Conservation (phyloP, 2,329 filamentous ascomycete species). For the Colletotrichum liaoningense region DNA sequence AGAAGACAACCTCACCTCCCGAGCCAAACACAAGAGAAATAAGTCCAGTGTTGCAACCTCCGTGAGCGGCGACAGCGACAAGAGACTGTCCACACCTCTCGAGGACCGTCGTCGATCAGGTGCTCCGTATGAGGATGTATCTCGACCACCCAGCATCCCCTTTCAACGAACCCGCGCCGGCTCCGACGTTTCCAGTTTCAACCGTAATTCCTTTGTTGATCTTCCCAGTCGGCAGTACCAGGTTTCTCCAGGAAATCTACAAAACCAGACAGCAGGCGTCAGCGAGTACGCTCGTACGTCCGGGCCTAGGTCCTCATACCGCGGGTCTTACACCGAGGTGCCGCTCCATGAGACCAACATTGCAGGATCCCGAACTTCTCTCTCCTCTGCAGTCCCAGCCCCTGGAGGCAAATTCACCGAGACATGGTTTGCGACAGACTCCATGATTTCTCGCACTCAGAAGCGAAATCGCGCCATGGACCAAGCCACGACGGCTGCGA, state of each 20-base stretch:
- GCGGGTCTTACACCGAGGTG: constrained; percentile 62
- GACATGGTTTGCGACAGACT: constrained; percentile 66
- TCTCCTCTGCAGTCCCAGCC: constrained; percentile 29
- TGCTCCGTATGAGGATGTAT: constrained; percentile 56
- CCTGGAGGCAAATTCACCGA: constrained; percentile 60
- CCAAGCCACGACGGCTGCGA: constrained; percentile 43
- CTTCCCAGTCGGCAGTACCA: constrained; percentile 69
- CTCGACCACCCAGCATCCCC: constrained; percentile 70
- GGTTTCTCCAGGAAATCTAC: constrained; percentile 54
- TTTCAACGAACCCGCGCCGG: constrained; percentile 82
- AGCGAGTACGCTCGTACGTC: constrained; percentile 61
- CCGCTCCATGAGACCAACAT: constrained; percentile 53
- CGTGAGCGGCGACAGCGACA: constrained; percentile 62
- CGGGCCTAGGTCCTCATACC: constrained; percentile 47
- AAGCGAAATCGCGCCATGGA: constrained; percentile 59
- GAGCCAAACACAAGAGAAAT: constrained; percentile 80
- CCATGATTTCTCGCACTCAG: constrained; percentile 64
- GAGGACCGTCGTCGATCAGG: constrained; percentile 57
- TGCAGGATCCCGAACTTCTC: constrained; percentile 16
- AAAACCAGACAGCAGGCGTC: constrained; percentile 56
- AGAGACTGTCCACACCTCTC: constrained; percentile 65
- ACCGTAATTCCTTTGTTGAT: constrained; percentile 65
- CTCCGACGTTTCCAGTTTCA: constrained; percentile 68
- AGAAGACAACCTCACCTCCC: constrained; percentile 84
- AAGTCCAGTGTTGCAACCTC: constrained; percentile 65